Evolutionary conservation across 2,329 filamentous ascomycete species (phyloP).

Genomic region (Xylariaceae sp.): DNA sequence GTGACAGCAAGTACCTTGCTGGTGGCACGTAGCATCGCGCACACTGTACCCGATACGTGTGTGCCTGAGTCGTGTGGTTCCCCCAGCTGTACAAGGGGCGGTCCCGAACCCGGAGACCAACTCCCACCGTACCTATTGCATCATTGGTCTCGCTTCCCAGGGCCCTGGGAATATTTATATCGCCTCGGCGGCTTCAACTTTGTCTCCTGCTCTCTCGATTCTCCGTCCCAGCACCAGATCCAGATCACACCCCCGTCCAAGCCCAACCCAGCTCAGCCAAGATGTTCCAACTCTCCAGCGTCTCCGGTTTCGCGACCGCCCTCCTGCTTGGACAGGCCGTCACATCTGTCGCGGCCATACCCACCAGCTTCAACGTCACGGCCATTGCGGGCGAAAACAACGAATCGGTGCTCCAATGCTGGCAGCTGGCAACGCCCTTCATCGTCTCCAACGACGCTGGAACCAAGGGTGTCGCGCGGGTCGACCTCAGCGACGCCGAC

Average conservation of each 20-base stretch:
- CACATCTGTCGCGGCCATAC: background rate
- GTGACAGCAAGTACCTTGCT: no score
- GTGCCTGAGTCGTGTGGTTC: no score
- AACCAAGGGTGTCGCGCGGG: constrained; percentile 27
- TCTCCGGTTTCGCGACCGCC: background rate
- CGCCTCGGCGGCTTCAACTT: no score
- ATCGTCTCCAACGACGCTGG: constrained; percentile 30
- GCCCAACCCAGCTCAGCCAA: background rate
- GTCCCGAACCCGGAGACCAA: no score
- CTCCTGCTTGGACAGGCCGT: background rate
- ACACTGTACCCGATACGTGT: no score
- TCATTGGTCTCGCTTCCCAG: no score
- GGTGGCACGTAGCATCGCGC: no score
- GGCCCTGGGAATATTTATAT: no score
- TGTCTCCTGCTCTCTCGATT: no score
- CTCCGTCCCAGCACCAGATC: background rate
- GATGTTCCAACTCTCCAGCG: background rate
- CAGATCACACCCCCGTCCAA: background rate
- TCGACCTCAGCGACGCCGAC: constrained; percentile 30
- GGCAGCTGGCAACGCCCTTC: constrained; percentile 37
- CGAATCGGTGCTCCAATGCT: constrained; percentile 38
- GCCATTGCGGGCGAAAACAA: constrained; percentile 33
- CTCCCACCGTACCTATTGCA: no score
- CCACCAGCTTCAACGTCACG: constrained; percentile 34
- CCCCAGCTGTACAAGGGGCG: no score